Percentiles rank a stretch among this genome's conserved stretches.
These are phyloP conservation scores for Phyllosticta citribraziliensis DNA, from an alignment of 2,329 filamentous ascomycete genomes.

Conservation along the genomic window DNA sequence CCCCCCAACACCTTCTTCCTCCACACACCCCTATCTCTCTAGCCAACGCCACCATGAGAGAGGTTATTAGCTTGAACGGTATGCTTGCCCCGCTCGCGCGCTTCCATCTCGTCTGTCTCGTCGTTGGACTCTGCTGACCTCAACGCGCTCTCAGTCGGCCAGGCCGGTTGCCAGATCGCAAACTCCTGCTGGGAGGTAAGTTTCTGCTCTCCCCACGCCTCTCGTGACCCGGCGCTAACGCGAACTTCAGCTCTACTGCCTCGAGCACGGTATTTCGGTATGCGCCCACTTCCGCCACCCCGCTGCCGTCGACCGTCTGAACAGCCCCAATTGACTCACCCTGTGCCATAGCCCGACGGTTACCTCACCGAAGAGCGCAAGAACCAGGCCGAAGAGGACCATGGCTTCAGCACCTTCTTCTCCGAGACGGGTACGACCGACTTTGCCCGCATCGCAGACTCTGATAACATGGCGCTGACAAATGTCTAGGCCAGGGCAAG, in stretches of 20 bases:
- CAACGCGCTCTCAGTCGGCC: slow-evolving; percentile 66
- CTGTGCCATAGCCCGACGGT: slow-evolving; percentile 72
- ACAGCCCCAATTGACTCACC: slow-evolving; percentile 14
- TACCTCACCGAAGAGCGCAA: slow-evolving; percentile 98
- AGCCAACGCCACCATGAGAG: slow-evolving; percentile 60
- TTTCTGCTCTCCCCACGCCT: slow-evolving; percentile 18
- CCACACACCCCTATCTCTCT: not conserved
- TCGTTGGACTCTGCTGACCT: slow-evolving; percentile 42
- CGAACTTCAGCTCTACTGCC: slow-evolving; percentile 77
- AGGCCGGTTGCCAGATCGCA: slow-evolving; percentile 99
- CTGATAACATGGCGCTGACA: slow-evolving; percentile 3
- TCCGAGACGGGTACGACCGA: slow-evolving; percentile 51
- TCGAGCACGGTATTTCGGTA: slow-evolving; percentile 99
- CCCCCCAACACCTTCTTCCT: not conserved
- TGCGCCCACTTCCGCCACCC: slow-evolving; percentile 23
- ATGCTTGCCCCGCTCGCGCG: slow-evolving; percentile 36
- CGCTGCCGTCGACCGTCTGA: not conserved
- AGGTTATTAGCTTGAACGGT: slow-evolving; percentile 99
- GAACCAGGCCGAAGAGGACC: slow-evolving; percentile 70
- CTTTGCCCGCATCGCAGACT: not conserved
- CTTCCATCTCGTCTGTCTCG: slow-evolving; percentile 31
- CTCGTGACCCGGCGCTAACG: not conserved
- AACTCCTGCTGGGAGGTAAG: slow-evolving; percentile 99
- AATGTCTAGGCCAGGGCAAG: slow-evolving; percentile 41
- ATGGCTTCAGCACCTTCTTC: slow-evolving; percentile 90